These are phyloP conservation scores for Ilex asprella DNA, from an alignment of 257 asterid genomes.

Conservation along the genomic window DNA sequence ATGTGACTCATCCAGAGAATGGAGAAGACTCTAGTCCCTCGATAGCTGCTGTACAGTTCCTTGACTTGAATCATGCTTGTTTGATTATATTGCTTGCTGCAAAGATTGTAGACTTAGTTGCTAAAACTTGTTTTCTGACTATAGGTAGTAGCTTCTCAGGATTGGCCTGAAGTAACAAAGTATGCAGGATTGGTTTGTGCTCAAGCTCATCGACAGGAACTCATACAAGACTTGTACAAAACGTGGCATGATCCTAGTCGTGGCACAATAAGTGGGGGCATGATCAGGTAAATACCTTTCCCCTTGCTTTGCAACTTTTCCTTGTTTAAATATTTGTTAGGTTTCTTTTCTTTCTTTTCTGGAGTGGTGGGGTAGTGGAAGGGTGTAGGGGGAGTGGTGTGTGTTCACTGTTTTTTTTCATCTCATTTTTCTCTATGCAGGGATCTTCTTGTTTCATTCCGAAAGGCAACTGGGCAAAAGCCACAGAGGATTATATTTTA, in stretches of 20 bases:
- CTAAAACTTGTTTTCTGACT: slow-evolving; percentile 14
- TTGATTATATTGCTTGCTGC: neutral
- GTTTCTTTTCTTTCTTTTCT: too few relatives aligned
- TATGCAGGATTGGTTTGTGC: slow-evolving; percentile 97
- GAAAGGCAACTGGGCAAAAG: slow-evolving; percentile 26
- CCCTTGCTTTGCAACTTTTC: neutral
- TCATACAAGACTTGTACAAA: slow-evolving; percentile 91
- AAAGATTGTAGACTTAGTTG: neutral
- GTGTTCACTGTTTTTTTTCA: too few relatives aligned
- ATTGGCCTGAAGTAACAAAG: slow-evolving; percentile 99
- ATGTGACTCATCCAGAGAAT: slow-evolving; percentile 98
- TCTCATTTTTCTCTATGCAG: neutral
- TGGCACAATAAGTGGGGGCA: slow-evolving; percentile 96
- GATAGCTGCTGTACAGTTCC: slow-evolving; percentile 79
- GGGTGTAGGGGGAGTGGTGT: too few relatives aligned
- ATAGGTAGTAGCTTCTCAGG: slow-evolving; percentile 99
- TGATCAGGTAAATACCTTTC: slow-evolving; percentile 58
- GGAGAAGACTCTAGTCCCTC: slow-evolving; percentile 98
- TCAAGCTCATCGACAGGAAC: slow-evolving; percentile 97
- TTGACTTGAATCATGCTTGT: neutral
- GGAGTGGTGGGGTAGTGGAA: too few relatives aligned
- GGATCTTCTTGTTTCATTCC: slow-evolving; percentile 14
- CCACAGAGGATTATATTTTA: slow-evolving; percentile 29
- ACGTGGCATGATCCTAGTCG: slow-evolving; percentile 97
- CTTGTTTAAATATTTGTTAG: neutral